Evolutionary conservation across 108 stramenopile species (phyloP).

Genomic region (Cyclotella atomus): DNA sequence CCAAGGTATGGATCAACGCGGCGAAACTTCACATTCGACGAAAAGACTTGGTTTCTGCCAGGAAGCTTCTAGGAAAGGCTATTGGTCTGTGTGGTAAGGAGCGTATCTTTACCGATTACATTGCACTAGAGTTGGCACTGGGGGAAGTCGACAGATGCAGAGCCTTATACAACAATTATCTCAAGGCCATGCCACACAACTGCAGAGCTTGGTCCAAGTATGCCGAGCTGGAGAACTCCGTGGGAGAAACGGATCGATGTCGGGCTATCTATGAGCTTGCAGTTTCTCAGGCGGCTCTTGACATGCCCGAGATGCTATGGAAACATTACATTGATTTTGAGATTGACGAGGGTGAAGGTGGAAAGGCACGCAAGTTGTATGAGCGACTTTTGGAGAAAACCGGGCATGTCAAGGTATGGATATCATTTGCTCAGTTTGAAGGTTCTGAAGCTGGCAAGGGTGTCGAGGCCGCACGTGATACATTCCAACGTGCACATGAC

Average conservation of each 20-base stretch:
- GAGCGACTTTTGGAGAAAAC: conserved; percentile 94
- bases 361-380: conserved; percentile 83
- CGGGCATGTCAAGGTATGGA: conserved; percentile 94
- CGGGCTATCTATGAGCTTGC: conserved; percentile 97
- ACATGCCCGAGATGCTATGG: conserved; percentile 99
- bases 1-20: conserved; percentile 97
- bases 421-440: conserved; percentile 85
- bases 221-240: conserved; percentile 91
- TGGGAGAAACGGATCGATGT: conserved; percentile 95
- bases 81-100: conserved; percentile 96
- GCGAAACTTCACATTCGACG: conserved; percentile 95
- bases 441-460: conserved; percentile 71
- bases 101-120: conserved; percentile 92
- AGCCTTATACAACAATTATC: conserved; percentile 89
- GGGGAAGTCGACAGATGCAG: conserved; percentile 99
- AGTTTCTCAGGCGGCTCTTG: conserved; percentile 88
- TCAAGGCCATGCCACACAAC: conserved; percentile 92
- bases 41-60: conserved; percentile 87
- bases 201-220: conserved; percentile 92
- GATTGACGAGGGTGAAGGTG: conserved; percentile 85
- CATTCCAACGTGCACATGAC: conserved; percentile 88
- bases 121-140: conserved; percentile 93
- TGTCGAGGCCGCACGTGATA: conserved; percentile 67
- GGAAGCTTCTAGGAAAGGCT: conserved; percentile 93
- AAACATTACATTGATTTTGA: conserved; percentile 99